phyloP scores from a whole-genome alignment of 805 yeast genomes.

The Alloascoidea africana region DNA sequence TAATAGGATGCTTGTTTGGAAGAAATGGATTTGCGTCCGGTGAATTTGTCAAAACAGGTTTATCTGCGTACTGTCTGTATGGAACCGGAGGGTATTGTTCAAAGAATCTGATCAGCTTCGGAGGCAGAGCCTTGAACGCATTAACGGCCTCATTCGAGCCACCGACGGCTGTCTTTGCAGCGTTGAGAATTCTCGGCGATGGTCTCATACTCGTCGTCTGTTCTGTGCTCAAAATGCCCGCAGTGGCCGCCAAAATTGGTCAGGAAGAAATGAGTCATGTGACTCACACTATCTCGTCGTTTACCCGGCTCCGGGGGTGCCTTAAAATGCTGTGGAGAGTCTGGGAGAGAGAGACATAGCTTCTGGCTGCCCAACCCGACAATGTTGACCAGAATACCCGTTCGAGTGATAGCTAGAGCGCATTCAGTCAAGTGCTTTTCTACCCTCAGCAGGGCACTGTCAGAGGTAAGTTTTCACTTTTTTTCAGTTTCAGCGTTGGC shows the following conservation, averaged over 20 bases:
- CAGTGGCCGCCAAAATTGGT: too few relatives aligned
- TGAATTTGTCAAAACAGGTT: conserved; percentile 51
- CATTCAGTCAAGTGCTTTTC: too few relatives aligned
- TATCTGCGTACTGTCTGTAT: conserved; percentile 45
- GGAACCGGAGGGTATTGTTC: conserved; percentile 75
- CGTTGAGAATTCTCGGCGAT: conserved; percentile 8
- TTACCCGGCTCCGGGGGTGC: neutral
- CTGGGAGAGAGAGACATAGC: too few relatives aligned
- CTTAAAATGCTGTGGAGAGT: too few relatives aligned
- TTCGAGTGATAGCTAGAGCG: too few relatives aligned
- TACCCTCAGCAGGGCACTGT: too few relatives aligned
- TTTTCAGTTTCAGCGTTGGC: too few relatives aligned
- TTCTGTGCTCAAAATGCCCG: too few relatives aligned
- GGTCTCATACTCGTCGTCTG: conserved; percentile 14
- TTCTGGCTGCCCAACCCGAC: too few relatives aligned
- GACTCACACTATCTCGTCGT: neutral
- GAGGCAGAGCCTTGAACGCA: conserved; percentile 49
- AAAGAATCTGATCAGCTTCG: conserved; percentile 57
- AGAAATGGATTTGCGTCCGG: conserved; percentile 74
- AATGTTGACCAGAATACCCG: too few relatives aligned
- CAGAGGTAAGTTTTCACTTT: too few relatives aligned
- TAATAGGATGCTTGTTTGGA: conserved; percentile 72
- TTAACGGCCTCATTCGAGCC: conserved; percentile 14
- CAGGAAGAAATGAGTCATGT: too few relatives aligned
- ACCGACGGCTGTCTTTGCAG: neutral